Percentiles rank a stretch among this genome's conserved stretches.
Evolutionary conservation across 2,329 filamentous ascomycete species (phyloP).

Genomic region (Exophiala oligosperma): DNA sequence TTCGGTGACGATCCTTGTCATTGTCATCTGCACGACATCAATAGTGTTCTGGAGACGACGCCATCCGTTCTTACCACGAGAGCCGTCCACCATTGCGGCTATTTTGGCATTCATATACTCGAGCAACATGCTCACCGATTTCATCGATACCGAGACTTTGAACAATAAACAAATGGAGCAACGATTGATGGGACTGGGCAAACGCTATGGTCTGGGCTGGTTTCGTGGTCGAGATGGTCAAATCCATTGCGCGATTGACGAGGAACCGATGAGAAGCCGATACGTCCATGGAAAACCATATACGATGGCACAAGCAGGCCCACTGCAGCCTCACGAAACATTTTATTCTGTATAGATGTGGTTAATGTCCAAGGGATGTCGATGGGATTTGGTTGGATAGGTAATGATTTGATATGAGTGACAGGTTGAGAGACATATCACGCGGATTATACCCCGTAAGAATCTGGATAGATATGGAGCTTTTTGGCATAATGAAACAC

Average conservation of each 20-base stretch:
- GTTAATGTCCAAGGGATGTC: no score
- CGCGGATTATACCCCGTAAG: no score
- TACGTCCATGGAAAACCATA: constrained; percentile 63
- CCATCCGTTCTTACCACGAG: constrained; percentile 71
- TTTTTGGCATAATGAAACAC: no score
- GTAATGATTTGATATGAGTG: no score
- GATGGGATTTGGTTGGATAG: neutral
- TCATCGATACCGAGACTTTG: constrained; percentile 68
- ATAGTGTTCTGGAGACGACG: constrained; percentile 64
- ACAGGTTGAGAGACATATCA: no score
- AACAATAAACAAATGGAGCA: constrained; percentile 62
- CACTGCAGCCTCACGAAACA: constrained; percentile 19
- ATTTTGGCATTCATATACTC: constrained; percentile 78
- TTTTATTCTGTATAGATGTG: constrained; percentile 21
- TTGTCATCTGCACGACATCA: constrained; percentile 61
- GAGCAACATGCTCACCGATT: constrained; percentile 75
- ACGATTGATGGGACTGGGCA: constrained; percentile 59
- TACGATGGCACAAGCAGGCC: constrained; percentile 31
- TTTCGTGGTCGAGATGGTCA: constrained; percentile 71
- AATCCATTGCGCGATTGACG: constrained; percentile 74
- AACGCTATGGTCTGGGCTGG: constrained; percentile 76
- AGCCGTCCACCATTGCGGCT: constrained; percentile 75
- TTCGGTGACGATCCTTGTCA: constrained; percentile 63
- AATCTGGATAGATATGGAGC: no score
- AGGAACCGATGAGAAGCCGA: constrained; percentile 66